Evolutionary conservation across 1,284 basidiomycete genomes (phyloP).

Genomic region (Pseudozyma flocculosa): DNA sequence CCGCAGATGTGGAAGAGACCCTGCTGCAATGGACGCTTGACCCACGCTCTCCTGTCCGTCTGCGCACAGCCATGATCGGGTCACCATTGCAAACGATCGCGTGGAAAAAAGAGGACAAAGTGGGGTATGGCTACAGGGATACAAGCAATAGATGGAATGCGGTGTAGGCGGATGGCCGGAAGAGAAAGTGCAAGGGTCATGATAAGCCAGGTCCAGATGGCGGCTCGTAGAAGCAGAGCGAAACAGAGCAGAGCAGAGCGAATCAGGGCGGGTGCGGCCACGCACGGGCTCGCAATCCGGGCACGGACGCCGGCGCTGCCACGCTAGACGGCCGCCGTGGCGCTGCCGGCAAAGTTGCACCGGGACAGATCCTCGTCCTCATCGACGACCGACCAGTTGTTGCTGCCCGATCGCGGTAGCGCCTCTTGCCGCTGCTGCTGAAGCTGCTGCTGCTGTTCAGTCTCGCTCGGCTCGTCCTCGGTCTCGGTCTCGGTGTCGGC

Average conservation of each 20-base stretch:
- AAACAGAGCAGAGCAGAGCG: not conserved
- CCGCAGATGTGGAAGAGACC: no score
- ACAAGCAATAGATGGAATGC: not conserved
- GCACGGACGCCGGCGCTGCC: no score
- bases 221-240: not conserved
- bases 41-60: no score
- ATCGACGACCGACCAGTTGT: conserved; percentile 32
- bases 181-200: conserved; percentile 11
- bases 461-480: conserved; percentile 4
- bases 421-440: not conserved
- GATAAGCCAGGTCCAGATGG: no score
- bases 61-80: no score
- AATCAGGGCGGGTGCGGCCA: not conserved
- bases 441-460: not conserved
- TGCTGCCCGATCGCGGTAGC: conserved; percentile 25
- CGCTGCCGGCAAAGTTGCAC: not conserved
- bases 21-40: no score
- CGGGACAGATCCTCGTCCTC: conserved; percentile 5
- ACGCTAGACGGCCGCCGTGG: no score
- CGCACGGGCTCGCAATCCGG: no score
- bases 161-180: no score
- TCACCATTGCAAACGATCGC: no score
- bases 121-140: no score
- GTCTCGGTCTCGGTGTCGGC: conserved; percentile 6
- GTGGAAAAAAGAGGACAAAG: no score